Conservation (phyloP, 148 eudicot genomes). For the Linanthus parryae region DNA sequence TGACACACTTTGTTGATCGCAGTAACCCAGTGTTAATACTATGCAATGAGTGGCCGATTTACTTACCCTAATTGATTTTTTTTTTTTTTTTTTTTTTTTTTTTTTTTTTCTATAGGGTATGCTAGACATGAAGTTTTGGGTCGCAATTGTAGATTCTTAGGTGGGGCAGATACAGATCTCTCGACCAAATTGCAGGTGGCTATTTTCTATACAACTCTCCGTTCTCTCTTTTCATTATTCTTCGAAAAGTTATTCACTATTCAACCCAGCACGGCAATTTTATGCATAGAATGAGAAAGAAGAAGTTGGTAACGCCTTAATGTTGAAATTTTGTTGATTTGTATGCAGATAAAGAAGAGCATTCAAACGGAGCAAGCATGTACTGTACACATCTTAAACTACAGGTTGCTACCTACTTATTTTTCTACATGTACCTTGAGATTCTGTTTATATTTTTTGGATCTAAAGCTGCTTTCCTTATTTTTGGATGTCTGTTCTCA, state of each 20-base stretch:
- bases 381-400: conserved; percentile 62
- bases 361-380: conserved; percentile 44
- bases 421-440: neutral
- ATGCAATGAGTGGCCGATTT: too few relatives aligned
- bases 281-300: neutral
- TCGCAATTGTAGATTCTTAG: conserved; percentile 53
- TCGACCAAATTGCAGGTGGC: conserved; percentile 50
- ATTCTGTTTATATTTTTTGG: neutral
- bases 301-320: neutral
- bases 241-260: too few relatives aligned
- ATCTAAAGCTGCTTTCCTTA: neutral
- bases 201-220: conserved; percentile 3
- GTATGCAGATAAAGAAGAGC: conserved; percentile 56
- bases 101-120: conserved; percentile 43
- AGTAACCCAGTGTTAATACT: too few relatives aligned
- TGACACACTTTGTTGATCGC: too few relatives aligned
- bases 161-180: conserved; percentile 54
- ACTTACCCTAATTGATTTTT: too few relatives aligned
- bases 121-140: conserved; percentile 78
- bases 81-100: neutral
- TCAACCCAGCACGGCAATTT: too few relatives aligned
- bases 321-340: conserved; percentile 2
- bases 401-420: conserved; percentile 41
- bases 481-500: conserved; percentile 23
- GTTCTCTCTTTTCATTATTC: too few relatives aligned